These are phyloP conservation scores for Coemansia sp. DNA, from an alignment of 192 early-diverging fungal genomes.

Conservation along the genomic window DNA sequence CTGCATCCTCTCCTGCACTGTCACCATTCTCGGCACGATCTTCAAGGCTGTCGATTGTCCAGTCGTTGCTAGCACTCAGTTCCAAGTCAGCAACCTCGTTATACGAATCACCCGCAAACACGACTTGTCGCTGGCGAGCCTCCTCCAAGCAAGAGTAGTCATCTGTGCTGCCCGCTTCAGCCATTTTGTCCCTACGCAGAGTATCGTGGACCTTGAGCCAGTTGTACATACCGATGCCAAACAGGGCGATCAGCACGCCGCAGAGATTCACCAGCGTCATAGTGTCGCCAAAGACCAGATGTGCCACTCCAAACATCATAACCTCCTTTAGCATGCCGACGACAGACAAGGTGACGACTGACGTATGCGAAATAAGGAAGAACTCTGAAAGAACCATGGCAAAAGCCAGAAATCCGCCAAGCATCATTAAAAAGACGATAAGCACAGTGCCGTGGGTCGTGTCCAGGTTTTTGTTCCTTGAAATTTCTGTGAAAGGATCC, in stretches of 20 bases:
- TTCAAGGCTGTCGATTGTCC: not conserved
- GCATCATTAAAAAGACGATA: constrained; percentile 53
- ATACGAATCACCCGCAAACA: constrained; percentile 31
- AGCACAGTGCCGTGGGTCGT: constrained; percentile 11
- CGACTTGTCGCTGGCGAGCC: constrained; percentile 22
- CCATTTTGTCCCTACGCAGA: not conserved
- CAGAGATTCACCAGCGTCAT: constrained; percentile 71
- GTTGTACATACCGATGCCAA: constrained; percentile 78
- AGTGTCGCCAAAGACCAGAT: constrained; percentile 77
- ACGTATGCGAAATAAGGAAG: constrained; percentile 76
- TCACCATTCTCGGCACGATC: constrained; percentile 7
- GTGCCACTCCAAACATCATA: constrained; percentile 70
- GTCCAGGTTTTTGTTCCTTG: constrained; percentile 34
- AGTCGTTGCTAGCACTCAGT: not conserved
- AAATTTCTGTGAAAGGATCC: constrained; percentile 37
- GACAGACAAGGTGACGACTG: constrained; percentile 84
- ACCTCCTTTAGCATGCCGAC: constrained; percentile 89
- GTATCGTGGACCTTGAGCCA: constrained; percentile 62
- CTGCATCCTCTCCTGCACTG: constrained; percentile 4
- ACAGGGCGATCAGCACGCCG: constrained; percentile 77
- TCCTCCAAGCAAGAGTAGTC: constrained; percentile 7
- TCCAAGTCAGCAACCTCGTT: constrained; percentile 17
- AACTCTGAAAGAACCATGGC: constrained; percentile 86
- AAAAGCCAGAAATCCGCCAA: constrained; percentile 85
- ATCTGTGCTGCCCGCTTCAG: not conserved